Evolutionary conservation across 208 protist species (phyloP), one percentile per base, ranked within the genome.

Genomic region (Angomonas desouzai): DNA sequence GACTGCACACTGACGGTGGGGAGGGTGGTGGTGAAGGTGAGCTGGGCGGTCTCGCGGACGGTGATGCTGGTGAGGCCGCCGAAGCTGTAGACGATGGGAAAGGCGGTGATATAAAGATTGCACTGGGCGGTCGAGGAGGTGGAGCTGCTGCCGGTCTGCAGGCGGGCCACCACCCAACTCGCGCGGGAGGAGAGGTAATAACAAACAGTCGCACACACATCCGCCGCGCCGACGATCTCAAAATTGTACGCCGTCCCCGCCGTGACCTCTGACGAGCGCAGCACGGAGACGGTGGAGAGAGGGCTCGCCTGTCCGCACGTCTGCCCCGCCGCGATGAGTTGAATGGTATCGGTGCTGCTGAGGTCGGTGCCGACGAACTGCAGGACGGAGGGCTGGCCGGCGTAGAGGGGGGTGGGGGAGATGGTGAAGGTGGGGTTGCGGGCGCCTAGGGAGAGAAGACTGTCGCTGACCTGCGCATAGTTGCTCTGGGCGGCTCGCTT

Each of bases 361-460:
- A 96, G 70, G 2, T 69, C 64, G 18, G 66, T 65, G 23, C 91
- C 91, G 0, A 63, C 67, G 64, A 96, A 92, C 22, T 38, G 43
- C 23, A 96, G 49, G 16, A 23, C 49, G 29, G 65, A 78, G 23
- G 64, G 67, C 66, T 96, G 81, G 13, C 91, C 91, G 0, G 77
- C 83, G 64, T 82, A 87, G 10, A 83, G 16, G 0, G 87, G 82
- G 67, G 83, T 83, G 9, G 77, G 71, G 9, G 68, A 63, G n/a
- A 92, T 49, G 57, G 70, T 61, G 70, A 79, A 90, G 33, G 70
- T 77, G n/a, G 91, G 91, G 75, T 92, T 91, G 45, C 91, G 87
- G 16, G 76, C 66, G 3, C 32, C 63, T 22, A 91, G 58, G 6
- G 55, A 55, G 7, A 96, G 64, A 27, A 61, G 56, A 4, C 29